Evolutionary conservation across 257 asterid genomes (phyloP).

Genomic region (Solanum raphanifolium): DNA sequence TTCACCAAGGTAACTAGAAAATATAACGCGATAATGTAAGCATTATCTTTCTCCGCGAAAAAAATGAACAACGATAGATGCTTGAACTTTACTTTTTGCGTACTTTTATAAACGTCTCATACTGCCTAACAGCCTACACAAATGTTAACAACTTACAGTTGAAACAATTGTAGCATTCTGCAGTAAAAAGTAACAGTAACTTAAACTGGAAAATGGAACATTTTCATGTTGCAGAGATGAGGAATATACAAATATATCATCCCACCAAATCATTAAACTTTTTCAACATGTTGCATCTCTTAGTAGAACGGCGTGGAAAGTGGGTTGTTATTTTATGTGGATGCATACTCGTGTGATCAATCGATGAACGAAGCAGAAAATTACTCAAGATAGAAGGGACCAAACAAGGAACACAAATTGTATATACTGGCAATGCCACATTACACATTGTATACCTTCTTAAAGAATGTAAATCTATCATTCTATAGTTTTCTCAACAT

Average conservation of each 20-base stretch:
- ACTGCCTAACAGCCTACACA: background rate
- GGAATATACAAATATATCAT: background rate
- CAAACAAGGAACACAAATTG: background rate
- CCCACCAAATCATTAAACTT: background rate
- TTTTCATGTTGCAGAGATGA: background rate
- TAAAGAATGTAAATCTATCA: slow-evolving; percentile 7
- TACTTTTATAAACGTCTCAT: no score
- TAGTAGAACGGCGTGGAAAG: background rate
- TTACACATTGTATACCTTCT: slow-evolving; percentile 1
- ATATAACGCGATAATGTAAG: background rate
- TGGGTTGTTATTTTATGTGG: background rate
- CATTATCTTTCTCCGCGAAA: background rate
- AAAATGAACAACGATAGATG: background rate
- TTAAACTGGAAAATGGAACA: background rate
- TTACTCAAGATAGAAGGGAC: background rate
- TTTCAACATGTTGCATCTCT: background rate
- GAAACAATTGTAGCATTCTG: background rate
- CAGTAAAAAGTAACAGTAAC: no score
- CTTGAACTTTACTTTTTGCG: no score
- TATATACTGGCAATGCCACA: background rate
- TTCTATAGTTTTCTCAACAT: background rate
- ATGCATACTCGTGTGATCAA: background rate
- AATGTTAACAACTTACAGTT: background rate
- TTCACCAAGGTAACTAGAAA: background rate
- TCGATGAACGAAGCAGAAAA: background rate